Evolutionary conservation across 805 yeast species (phyloP).

Genomic region (Myxozyma mucilagina): DNA sequence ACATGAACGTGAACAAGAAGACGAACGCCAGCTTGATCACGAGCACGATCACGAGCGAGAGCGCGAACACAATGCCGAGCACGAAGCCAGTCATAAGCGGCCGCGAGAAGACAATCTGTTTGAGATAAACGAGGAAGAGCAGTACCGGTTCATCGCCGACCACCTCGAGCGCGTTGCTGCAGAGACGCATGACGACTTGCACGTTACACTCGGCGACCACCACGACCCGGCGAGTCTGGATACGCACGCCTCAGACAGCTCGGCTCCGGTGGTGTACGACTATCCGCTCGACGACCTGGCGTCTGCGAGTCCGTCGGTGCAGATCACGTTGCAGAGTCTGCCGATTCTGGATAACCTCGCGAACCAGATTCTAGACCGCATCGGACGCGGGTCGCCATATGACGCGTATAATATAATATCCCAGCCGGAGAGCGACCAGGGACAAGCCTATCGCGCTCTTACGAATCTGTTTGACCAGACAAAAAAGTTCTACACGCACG

Average conservation of each 20-base stretch:
- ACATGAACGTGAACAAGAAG: no score
- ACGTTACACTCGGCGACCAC: not conserved
- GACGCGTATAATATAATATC: slow-evolving; percentile 71
- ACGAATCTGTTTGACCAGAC: slow-evolving; percentile 78
- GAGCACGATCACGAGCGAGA: not conserved
- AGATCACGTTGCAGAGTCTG: slow-evolving; percentile 38
- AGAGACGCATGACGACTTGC: not conserved
- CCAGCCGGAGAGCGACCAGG: slow-evolving; percentile 61
- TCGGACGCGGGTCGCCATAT: slow-evolving; percentile 71
- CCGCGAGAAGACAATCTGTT: slow-evolving; percentile 10
- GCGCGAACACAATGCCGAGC: not conserved
- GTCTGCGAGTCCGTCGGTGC: slow-evolving; percentile 19
- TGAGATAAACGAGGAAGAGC: slow-evolving; percentile 36
- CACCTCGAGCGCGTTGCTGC: slow-evolving; percentile 29
- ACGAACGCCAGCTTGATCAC: no score
- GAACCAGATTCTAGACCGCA: slow-evolving; percentile 70
- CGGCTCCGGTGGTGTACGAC: slow-evolving; percentile 6
- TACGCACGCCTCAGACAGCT: not conserved
- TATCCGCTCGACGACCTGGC: slow-evolving; percentile 11
- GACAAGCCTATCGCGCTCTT: slow-evolving; percentile 61
- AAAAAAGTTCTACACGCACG: slow-evolving; percentile 65
- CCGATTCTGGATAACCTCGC: slow-evolving; percentile 79
- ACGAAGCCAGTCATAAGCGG: not conserved
- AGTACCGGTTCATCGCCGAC: slow-evolving; percentile 36
- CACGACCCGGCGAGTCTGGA: not conserved